Conservation (phyloP, 2,329 filamentous ascomycete species). For the Orbilia quercus region DNA sequence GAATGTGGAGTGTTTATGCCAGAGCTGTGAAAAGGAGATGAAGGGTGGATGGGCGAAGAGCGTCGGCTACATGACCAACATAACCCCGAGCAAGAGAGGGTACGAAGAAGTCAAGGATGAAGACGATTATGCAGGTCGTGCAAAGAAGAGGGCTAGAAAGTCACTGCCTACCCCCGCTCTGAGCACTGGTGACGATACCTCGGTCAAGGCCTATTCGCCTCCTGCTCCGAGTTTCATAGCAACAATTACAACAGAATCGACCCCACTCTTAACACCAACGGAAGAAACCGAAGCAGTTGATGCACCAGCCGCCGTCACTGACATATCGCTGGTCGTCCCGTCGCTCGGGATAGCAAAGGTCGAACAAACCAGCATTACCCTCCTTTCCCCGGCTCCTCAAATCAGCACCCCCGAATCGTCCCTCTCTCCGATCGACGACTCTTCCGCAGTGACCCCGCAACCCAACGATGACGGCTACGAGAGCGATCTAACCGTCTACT, state of each 20-base stretch:
- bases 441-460: not conserved
- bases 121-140: conserved; percentile 54
- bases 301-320: conserved; percentile 11
- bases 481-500: conserved; percentile 51
- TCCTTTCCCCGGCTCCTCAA: conserved; percentile 12
- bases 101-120: conserved; percentile 52
- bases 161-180: conserved; percentile 45
- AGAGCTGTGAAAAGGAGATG: conserved; percentile 79
- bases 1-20: conserved; percentile 94
- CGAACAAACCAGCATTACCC: conserved; percentile 5
- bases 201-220: conserved; percentile 37
- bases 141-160: conserved; percentile 49
- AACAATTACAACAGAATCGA: conserved; percentile 26
- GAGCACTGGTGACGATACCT: conserved; percentile 48
- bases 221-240: conserved; percentile 33
- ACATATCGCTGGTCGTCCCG: conserved; percentile 30
- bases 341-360: conserved; percentile 10
- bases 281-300: conserved; percentile 14
- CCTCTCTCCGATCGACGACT: conserved; percentile 17
- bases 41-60: conserved; percentile 81
- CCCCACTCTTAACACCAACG: conserved; percentile 35
- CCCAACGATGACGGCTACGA: conserved; percentile 47
- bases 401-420: conserved; percentile 15
- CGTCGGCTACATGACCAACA: conserved; percentile 46
- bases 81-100: conserved; percentile 35